Evolutionary conservation across 202 grass and related monocot species (phyloP).

Genomic region (Bolboschoenoplectus hybrid): DNA sequence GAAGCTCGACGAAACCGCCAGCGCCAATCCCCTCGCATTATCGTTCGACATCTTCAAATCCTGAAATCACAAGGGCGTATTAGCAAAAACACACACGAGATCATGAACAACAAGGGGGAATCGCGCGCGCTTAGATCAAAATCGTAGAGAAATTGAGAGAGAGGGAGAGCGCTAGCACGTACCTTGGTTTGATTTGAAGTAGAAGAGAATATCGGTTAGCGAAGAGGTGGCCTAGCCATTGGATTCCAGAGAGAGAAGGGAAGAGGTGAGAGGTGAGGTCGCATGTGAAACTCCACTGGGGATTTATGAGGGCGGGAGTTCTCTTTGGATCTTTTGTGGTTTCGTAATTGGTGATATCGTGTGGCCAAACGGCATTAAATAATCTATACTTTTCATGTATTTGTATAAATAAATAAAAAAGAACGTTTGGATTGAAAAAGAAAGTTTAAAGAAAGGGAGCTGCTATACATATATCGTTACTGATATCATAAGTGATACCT

Average conservation of each 20-base stretch:
- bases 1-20: constrained; percentile 78
- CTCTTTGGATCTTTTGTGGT: constrained; percentile 22
- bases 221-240: constrained; percentile 5
- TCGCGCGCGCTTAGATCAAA: background rate
- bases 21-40: constrained; percentile 73
- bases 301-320: constrained; percentile 40
- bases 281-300: constrained; percentile 39
- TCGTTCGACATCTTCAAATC: constrained; percentile 61
- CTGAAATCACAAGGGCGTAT: background rate
- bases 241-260: constrained; percentile 18
- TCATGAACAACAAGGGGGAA: background rate
- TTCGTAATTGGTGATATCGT: background rate
- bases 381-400: too few species aligned
- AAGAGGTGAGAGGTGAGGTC: too few species aligned
- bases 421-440: too few species aligned
- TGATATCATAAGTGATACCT: too few species aligned
- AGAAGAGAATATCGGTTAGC: constrained; percentile 3
- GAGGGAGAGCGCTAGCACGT: background rate
- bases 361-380: background rate
- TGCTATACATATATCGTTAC: too few species aligned
- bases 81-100: background rate
- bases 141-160: background rate
- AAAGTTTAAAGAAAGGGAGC: too few species aligned
- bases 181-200: constrained; percentile 23
- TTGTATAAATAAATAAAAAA: too few species aligned